Evolutionary conservation across 106 monocot species (phyloP).

Genomic region (Agapanthus africanus): DNA sequence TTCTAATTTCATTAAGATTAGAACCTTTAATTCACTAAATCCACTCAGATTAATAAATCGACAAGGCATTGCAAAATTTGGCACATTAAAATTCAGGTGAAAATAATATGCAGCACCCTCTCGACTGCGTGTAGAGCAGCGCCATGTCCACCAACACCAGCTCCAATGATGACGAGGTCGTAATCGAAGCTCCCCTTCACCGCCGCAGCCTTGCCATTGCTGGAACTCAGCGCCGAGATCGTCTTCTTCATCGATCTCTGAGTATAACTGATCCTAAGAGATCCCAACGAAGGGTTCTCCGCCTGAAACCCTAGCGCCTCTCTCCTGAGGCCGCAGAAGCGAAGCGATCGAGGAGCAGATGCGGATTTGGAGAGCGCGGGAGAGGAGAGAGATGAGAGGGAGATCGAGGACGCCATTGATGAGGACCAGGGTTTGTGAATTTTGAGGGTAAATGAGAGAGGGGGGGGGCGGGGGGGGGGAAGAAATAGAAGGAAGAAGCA

Average conservation of each 20-base stretch:
- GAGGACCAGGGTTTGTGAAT: background rate
- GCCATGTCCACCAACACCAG: slow-evolving; percentile 95
- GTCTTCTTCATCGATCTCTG: slow-evolving; percentile 6
- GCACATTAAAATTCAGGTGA: background rate
- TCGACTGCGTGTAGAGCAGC: slow-evolving; percentile 95
- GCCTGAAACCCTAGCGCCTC: slow-evolving; percentile 30
- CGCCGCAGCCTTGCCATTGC: slow-evolving; percentile 11
- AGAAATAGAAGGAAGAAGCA: background rate
- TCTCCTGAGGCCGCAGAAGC: slow-evolving; percentile 62
- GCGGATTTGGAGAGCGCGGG: slow-evolving; percentile 5
- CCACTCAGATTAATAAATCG: background rate
- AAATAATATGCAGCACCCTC: slow-evolving; percentile 31
- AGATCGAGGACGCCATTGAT: slow-evolving; percentile 10
- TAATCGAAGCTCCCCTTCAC: slow-evolving; percentile 58
- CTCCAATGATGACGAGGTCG: slow-evolving; percentile 91
- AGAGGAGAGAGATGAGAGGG: slow-evolving; percentile 13
- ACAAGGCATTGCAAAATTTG: background rate
- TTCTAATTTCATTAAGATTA: background rate
- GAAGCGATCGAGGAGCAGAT: slow-evolving; percentile 13
- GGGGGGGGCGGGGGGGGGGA: background rate
- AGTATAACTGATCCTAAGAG: background rate
- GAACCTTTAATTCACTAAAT: no score
- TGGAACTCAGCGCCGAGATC: slow-evolving; percentile 22
- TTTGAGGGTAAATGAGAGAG: background rate
- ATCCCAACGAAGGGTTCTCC: background rate